phyloP scores from a whole-genome alignment of 441 rosid genomes.

The Gossypium gossypioides region DNA sequence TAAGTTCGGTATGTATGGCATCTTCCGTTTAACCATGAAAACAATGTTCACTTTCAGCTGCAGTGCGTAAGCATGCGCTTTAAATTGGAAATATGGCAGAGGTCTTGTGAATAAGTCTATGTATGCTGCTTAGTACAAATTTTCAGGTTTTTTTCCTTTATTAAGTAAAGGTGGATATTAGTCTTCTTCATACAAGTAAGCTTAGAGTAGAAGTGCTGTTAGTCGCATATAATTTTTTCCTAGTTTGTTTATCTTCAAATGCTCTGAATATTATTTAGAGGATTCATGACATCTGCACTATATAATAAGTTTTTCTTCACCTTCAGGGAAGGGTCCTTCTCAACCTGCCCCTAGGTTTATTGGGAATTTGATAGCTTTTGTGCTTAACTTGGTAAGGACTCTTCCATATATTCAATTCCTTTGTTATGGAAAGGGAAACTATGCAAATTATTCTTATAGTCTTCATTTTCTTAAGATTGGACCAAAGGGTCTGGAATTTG shows the following conservation, averaged over 20 bases:
- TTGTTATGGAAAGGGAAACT: constrained; percentile 5
- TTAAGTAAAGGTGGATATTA: background rate
- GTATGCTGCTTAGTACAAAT: background rate
- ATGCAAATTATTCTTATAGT: constrained; percentile 12
- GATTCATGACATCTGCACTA: background rate
- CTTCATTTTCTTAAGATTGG: constrained; percentile 49
- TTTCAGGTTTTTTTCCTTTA: background rate
- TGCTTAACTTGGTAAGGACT: constrained; percentile 62
- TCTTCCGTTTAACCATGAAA: background rate
- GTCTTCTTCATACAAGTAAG: background rate
- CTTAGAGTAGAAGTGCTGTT: background rate
- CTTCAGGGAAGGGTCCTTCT: constrained; percentile 76
- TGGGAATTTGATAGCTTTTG: constrained; percentile 69
- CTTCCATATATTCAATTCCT: background rate
- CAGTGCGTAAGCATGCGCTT: background rate
- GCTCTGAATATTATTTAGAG: background rate
- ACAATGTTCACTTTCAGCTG: background rate
- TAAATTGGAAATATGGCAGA: background rate
- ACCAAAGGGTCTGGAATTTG: constrained; percentile 92
- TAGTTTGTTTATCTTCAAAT: background rate
- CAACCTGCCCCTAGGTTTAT: constrained; percentile 76
- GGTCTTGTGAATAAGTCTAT: background rate
- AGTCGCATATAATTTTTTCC: background rate
- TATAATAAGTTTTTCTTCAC: background rate
- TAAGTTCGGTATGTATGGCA: constrained; percentile 49